Evolutionary conservation across 108 stramenopile genomes (phyloP), one percentile per base, ranked within the genome.

Genomic region (Seminavis robusta): DNA sequence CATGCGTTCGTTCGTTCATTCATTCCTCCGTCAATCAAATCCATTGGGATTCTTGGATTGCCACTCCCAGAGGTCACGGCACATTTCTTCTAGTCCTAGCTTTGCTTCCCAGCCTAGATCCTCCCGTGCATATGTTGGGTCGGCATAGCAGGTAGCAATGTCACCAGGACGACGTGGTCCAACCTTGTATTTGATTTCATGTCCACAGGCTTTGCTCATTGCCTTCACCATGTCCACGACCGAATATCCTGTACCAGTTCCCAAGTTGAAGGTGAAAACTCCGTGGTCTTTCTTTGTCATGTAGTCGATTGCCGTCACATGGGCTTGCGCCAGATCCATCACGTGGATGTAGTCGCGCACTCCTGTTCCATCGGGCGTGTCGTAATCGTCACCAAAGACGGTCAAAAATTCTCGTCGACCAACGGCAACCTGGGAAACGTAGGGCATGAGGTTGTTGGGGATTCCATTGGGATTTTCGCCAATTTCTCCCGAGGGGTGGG

Each of bases 381-480:
- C 76, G 51, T 98, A 99, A 69, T 98, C 97, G 52, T 86, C 63
- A 11, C 99, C 99, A 65, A 97, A 99, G n/a, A 99, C 88, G 13
- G 83, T 95, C 48, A 99, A 83, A 52, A 74, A 76, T 44, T 91
- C 84, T 34, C 97, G 80, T 42, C 97, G 77, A 43, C 99, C 99
- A 19, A 96, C 89, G 4, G 94, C 95, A 34, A 99, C 99, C 77
- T 99, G 98, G 8, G 90, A 79, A 1, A 99, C 90, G 63, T 85
- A 99, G 0, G 99, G 99, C 95, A 98, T 96, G 52, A 99, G 82
- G 74, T 98, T 98, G 79, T 99, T 99, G 30, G 99, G 99, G 46
- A 93, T 87, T 15, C 84, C 97, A 74, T 84, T 65, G 20, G 99
- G 99, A 80, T 98, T 97, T 76, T 99, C 99, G 13, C 99, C 99